phyloP scores from a whole-genome alignment of 345 rosid genomes.

The Psidium friedrichsthalianum region DNA sequence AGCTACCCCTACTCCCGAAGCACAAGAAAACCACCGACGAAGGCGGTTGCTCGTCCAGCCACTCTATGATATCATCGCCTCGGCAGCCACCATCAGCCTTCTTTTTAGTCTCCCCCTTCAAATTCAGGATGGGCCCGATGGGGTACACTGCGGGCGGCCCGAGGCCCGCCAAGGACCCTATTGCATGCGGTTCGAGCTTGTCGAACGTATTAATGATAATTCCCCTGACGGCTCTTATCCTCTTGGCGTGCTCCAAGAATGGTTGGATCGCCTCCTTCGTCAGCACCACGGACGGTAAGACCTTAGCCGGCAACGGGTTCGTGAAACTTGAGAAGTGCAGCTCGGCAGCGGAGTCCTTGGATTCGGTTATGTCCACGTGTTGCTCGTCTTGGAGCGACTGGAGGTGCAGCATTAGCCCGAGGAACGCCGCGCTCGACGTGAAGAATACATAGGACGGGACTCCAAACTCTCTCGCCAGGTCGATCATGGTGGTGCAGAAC shows the following conservation, averaged over 20 bases:
- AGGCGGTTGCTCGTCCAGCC: conserved; percentile 33
- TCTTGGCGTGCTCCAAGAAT: conserved; percentile 2
- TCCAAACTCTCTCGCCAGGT: conserved; percentile 14
- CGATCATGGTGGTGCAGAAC: conserved; percentile 18
- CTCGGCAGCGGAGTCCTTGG: conserved; percentile 8
- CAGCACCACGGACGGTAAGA: conserved; percentile 13
- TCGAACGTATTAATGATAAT: conserved; percentile 25
- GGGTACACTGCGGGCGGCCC: conserved; percentile 13
- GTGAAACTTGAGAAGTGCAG: conserved; percentile 9
- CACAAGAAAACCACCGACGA: conserved; percentile 46
- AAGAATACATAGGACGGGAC: conserved; percentile 22
- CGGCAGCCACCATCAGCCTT: background rate
- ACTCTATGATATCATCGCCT: conserved; percentile 11
- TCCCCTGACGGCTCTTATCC: conserved; percentile 10
- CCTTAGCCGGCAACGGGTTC: conserved; percentile 21
- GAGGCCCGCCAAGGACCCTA: background rate
- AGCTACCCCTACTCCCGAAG: conserved; percentile 47
- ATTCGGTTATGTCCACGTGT: background rate
- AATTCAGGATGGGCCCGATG: conserved; percentile 39
- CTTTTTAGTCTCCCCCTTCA: conserved; percentile 3
- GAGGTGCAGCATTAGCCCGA: conserved; percentile 9
- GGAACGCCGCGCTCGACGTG: conserved; percentile 9
- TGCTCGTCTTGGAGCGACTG: conserved; percentile 2
- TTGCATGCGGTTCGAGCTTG: conserved; percentile 22
- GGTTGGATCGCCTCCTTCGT: background rate